These are phyloP conservation scores for Apiosordaria backusii DNA, from an alignment of 495 filamentous ascomycete species.

Conservation along the genomic window DNA sequence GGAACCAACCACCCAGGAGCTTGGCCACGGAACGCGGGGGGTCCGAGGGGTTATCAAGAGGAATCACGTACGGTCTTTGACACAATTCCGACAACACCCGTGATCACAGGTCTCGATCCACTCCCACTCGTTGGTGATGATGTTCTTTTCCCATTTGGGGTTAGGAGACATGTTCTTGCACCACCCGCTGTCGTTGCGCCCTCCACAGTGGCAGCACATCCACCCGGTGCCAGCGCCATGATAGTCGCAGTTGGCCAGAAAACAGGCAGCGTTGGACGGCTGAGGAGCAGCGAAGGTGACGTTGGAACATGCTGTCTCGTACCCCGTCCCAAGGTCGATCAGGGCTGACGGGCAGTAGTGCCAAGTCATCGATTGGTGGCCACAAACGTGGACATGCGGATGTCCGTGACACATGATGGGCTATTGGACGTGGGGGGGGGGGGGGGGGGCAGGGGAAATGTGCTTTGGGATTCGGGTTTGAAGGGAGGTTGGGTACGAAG, in stretches of 20 bases:
- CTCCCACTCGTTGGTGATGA: constrained; percentile 33
- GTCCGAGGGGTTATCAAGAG: background rate
- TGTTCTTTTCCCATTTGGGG: constrained; percentile 35
- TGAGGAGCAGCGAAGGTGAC: constrained; percentile 38
- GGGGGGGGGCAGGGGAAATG: background rate
- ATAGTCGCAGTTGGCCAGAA: constrained; percentile 42
- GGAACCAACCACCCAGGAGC: background rate
- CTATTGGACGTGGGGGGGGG: background rate
- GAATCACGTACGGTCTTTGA: constrained; percentile 27
- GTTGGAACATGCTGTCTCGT: constrained; percentile 41
- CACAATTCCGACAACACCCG: constrained; percentile 41
- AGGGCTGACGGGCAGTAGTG: constrained; percentile 42
- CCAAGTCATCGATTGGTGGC: constrained; percentile 43
- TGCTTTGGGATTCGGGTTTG: background rate
- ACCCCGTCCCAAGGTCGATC: constrained; percentile 41
- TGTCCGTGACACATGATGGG: constrained; percentile 44
- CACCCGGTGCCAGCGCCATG: constrained; percentile 35
- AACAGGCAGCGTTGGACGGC: constrained; percentile 35
- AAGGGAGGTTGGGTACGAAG: background rate
- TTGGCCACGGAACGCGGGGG: background rate
- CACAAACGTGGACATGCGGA: constrained; percentile 41
- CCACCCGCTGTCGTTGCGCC: constrained; percentile 42
- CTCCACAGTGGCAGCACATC: constrained; percentile 43
- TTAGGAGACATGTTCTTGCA: constrained; percentile 28
- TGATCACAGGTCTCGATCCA: constrained; percentile 42